Evolutionary conservation across 2,329 filamentous ascomycete species (phyloP).

Genomic region (Fusarium sp.): DNA sequence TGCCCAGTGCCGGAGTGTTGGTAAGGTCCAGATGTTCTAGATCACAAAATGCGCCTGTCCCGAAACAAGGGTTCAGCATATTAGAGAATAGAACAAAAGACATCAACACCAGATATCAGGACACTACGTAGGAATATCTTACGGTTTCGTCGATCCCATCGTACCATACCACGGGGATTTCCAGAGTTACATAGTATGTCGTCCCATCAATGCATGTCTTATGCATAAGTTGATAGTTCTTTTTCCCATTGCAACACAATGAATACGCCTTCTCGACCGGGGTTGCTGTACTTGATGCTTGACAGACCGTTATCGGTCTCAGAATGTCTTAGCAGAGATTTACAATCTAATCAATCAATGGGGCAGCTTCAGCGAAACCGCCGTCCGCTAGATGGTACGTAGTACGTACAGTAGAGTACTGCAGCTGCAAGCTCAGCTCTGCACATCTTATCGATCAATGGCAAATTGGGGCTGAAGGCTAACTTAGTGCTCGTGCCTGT

Average conservation of each 20-base stretch:
- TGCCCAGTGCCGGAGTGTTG: constrained; percentile 13
- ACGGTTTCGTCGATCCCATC: constrained; percentile 25
- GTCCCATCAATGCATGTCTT: constrained; percentile 39
- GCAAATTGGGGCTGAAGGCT: neutral
- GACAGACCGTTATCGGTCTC: constrained; percentile 24
- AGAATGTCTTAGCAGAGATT: constrained; percentile 9
- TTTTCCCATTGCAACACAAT: constrained; percentile 20
- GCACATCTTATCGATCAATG: constrained; percentile 14
- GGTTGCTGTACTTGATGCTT: constrained; percentile 6
- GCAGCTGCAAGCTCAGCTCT: neutral
- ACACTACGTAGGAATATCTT: constrained; percentile 3
- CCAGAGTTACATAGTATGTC: constrained; percentile 37
- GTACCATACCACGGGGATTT: constrained; percentile 32
- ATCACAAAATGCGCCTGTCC: constrained; percentile 1
- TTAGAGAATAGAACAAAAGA: neutral
- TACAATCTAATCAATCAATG: constrained; percentile 13
- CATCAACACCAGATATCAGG: neutral
- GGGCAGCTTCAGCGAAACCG: neutral
- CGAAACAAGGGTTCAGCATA: constrained; percentile 23
- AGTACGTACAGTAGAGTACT: neutral
- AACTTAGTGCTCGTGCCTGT: neutral
- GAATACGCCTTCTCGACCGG: constrained; percentile 2
- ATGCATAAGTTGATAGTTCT: constrained; percentile 29
- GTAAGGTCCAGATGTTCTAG: constrained; percentile 13
- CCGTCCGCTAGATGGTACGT: constrained; percentile 7